Evolutionary conservation across 345 rosid genomes (phyloP), one percentile per base, ranked within the genome.

Genomic region (Eucalyptus curtisii): DNA sequence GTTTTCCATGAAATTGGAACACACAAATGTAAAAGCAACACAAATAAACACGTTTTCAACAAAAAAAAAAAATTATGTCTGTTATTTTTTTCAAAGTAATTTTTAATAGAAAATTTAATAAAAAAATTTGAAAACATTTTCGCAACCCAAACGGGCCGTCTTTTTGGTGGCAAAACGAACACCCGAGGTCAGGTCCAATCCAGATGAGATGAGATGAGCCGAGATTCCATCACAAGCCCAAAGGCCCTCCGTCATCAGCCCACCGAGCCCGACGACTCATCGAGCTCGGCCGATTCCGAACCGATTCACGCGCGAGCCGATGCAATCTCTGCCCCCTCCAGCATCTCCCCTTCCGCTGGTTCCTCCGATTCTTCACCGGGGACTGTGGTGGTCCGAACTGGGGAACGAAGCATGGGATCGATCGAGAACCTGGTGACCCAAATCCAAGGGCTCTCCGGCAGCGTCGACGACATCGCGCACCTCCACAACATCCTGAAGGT

Each of bases 371-470:
- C 44, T 33, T 68, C 24, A 5, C 76, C 81, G 20, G 86, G 25
- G 15, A 50, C 37, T 4, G 90, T 49, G 66, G 61, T 16, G 66
- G 61, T 40, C 59, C 57, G 79, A 86, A n/a, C 44, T 42, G 57
- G 25, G 25, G 90, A 49, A 48, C 59, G 68, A 88, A 81, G 86
- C 53, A 92, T 93, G 96, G 93, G 87, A 55, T 84, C 94, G 40
- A 87, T 94, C 87, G 96, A 95, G 87, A 53, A 89, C 79, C 86
- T 94, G 87, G 93, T 95, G 59, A 86, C 94, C 37, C 96, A 95
- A 91, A 94, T 96, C 88, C 97, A 94, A 86, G 98, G 93, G 68
- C 89, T 94, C 48, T 94, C 97, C 24, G 89, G 92, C 88, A 92
- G 89, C 87, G 86, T 92, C 12, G 91, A 90, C 19, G 98, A 96